A percentile compares a stretch with the other conserved stretches of the same genome.
Conservation (phyloP, 768 basidiomycete species). For the Tephrocybe sp. region DNA sequence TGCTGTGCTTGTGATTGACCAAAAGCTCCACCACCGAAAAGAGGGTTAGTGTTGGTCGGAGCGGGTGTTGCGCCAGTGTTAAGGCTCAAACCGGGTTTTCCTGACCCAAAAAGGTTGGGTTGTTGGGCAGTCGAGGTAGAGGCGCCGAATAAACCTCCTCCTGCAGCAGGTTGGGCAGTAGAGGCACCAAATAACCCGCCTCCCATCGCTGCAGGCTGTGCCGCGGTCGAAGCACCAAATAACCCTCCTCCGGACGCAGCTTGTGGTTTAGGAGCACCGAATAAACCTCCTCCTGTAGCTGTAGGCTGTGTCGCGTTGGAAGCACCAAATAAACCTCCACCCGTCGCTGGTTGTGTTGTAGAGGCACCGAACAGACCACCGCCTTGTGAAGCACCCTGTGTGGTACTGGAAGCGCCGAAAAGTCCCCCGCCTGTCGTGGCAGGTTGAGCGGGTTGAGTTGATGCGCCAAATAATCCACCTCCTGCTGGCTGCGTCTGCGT, state of each 20-base stretch:
- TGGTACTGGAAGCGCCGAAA: conserved; percentile 13
- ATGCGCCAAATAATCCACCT: conserved; percentile 24
- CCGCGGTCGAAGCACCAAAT: conserved; percentile 24
- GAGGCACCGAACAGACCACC: conserved; percentile 15
- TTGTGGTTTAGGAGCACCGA: conserved; percentile 23
- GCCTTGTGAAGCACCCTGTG: no score
- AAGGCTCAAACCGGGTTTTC: conserved; percentile 18
- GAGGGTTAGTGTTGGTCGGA: conserved; percentile 18
- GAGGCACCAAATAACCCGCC: conserved; percentile 30
- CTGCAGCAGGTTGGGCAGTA: conserved; percentile 18
- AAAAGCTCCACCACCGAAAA: conserved; percentile 21
- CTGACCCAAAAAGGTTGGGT: conserved; percentile 1
- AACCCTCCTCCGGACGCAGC: conserved; percentile 22
- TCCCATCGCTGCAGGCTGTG: conserved; percentile 9
- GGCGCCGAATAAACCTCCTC: conserved; percentile 28
- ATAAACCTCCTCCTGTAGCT: conserved; percentile 23
- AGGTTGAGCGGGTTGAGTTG: background rate
- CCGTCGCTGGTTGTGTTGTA: conserved; percentile 3
- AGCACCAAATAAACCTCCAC: conserved; percentile 22
- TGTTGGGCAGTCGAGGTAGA: conserved; percentile 6
- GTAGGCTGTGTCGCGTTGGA: conserved; percentile 15
- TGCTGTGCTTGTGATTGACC: conserved; percentile 23
- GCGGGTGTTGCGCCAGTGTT: conserved; percentile 26
- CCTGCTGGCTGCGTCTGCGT: conserved; percentile 18
- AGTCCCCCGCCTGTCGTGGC: conserved; percentile 11